Evolutionary conservation across 2,329 filamentous ascomycete species (phyloP).

Genomic region (Ciborinia camelliae): DNA sequence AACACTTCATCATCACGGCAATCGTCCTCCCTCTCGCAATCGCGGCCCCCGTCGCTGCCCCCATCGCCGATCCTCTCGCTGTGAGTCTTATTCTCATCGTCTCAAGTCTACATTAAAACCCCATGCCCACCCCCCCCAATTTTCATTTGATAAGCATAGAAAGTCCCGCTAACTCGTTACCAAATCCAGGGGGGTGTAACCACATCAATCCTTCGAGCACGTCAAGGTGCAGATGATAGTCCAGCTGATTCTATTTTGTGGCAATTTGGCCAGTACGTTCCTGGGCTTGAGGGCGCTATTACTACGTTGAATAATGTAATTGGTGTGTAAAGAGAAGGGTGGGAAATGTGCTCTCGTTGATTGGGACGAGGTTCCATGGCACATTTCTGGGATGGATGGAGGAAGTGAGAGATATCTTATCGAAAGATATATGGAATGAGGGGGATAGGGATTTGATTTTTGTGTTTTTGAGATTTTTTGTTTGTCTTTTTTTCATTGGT

Average conservation of each 20-base stretch:
- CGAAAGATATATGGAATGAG: neutral
- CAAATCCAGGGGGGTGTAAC: neutral
- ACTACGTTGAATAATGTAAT: too few relatives aligned
- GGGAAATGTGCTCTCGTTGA: neutral
- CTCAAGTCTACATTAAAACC: neutral
- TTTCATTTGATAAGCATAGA: neutral
- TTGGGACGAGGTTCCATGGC: neutral
- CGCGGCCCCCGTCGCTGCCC: neutral
- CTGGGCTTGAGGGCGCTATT: neutral
- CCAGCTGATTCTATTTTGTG: too few relatives aligned
- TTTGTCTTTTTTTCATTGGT: neutral
- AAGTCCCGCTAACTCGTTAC: neutral
- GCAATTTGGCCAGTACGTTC: too few relatives aligned
- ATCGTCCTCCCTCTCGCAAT: neutral
- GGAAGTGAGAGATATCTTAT: neutral
- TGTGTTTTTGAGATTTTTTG: neutral
- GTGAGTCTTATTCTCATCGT: neutral
- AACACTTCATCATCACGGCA: neutral
- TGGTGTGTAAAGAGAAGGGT: neutral
- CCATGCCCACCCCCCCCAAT: too few relatives aligned
- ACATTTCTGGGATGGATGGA: too few relatives aligned
- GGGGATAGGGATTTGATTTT: neutral
- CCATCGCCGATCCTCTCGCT: neutral
- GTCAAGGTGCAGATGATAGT: too few relatives aligned
- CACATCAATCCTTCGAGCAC: neutral